A percentile compares a stretch with the other conserved stretches of the same genome.
phyloP scores from a whole-genome alignment of 2,329 filamentous ascomycete genomes.

The Colletotrichum sp. region DNA sequence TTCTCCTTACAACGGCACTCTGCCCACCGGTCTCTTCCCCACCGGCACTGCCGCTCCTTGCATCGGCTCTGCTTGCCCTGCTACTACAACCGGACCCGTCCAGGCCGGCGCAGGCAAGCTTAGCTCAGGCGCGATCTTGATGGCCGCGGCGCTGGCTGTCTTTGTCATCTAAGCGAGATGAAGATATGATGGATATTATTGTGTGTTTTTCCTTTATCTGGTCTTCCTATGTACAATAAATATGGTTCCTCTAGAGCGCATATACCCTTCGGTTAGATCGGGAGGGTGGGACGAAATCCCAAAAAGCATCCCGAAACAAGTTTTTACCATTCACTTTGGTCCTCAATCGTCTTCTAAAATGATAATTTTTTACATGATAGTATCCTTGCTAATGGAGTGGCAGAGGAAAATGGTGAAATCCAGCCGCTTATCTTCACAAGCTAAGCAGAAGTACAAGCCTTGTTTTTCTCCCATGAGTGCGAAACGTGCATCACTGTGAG shows the following conservation, averaged over 20 bases:
- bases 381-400: too few relatives aligned
- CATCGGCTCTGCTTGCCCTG: slow-evolving; percentile 7
- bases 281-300: background rate
- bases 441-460: too few relatives aligned
- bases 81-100: slow-evolving; percentile 11
- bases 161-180: background rate
- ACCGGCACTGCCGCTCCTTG: slow-evolving; percentile 5
- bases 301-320: background rate
- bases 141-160: background rate
- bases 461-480: too few relatives aligned
- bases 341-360: background rate
- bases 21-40: background rate
- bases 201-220: background rate
- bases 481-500: too few relatives aligned
- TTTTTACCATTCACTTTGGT: background rate
- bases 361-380: too few relatives aligned
- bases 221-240: background rate
- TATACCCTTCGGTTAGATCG: slow-evolving; percentile 7
- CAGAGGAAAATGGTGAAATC: too few relatives aligned
- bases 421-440: too few relatives aligned
- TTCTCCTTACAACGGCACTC: slow-evolving; percentile 1
- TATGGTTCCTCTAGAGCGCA: background rate
- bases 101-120: slow-evolving; percentile 8
- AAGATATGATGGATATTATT: background rate
- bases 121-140: background rate